Conservation (phyloP, 305 asterid genomes). For the Ruellia speciosa region DNA sequence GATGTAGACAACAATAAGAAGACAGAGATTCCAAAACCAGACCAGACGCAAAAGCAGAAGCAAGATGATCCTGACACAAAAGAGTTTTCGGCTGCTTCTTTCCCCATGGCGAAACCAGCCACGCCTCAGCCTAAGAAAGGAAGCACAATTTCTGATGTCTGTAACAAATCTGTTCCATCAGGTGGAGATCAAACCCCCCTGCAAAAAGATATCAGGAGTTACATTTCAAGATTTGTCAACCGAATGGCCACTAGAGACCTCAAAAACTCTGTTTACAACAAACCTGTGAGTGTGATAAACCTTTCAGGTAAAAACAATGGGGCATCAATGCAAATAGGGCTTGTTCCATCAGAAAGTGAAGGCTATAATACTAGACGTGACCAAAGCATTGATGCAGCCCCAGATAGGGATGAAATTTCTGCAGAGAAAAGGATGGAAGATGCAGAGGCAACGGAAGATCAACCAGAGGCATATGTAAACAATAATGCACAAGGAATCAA, state of each 20-base stretch:
- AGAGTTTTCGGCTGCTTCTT: conserved; percentile 21
- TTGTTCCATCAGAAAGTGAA: conserved; percentile 34
- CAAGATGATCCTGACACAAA: conserved; percentile 22
- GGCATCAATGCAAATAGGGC: conserved; percentile 67
- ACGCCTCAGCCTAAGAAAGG: conserved; percentile 28
- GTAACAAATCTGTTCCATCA: conserved; percentile 23
- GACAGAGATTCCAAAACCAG: conserved; percentile 21
- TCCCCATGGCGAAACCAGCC: conserved; percentile 24
- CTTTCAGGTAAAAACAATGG: conserved; percentile 90
- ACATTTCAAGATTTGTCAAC: conserved; percentile 35
- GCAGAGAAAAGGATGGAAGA: conserved; percentile 23
- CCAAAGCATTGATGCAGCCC: conserved; percentile 34
- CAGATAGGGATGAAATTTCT: conserved; percentile 40
- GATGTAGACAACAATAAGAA: conserved; percentile 7
- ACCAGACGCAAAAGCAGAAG: conserved; percentile 21
- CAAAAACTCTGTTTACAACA: conserved; percentile 31
- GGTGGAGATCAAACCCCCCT: conserved; percentile 27
- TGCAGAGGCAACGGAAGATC: conserved; percentile 15
- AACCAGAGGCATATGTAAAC: conserved; percentile 49
- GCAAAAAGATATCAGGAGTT: conserved; percentile 37
- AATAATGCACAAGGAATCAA: conserved; percentile 73
- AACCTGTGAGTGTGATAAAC: conserved; percentile 43
- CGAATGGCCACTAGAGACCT: conserved; percentile 30
- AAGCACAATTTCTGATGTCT: conserved; percentile 16
- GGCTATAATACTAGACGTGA: conserved; percentile 39